Evolutionary conservation across 768 basidiomycete genomes (phyloP).

Genomic region (Naganishia onofrii): DNA sequence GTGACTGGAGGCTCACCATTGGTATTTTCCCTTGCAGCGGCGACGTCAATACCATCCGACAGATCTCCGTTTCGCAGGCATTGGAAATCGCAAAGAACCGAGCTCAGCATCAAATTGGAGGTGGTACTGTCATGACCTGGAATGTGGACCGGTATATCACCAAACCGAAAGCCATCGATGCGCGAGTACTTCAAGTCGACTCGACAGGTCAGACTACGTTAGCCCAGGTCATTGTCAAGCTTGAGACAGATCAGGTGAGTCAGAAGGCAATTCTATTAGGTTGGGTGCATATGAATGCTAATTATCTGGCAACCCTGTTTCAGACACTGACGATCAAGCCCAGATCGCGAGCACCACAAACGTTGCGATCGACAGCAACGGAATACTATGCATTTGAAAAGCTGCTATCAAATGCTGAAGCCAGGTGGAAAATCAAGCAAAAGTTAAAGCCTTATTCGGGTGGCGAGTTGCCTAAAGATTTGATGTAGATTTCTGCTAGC

Average conservation of each 20-base stretch:
- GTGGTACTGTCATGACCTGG: conserved; percentile 21
- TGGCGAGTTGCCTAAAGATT: conserved; percentile 11
- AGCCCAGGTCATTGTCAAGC: conserved; percentile 16
- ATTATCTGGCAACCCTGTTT: neutral
- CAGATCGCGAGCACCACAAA: conserved; percentile 12
- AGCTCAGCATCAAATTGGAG: conserved; percentile 14
- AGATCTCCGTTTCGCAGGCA: conserved; percentile 12
- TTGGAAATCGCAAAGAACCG: conserved; percentile 11
- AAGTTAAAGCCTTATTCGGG: conserved; percentile 7
- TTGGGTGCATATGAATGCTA: neutral
- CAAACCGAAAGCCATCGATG: conserved; percentile 18
- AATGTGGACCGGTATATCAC: conserved; percentile 6
- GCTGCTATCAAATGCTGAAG: conserved; percentile 10
- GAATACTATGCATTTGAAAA: conserved; percentile 22
- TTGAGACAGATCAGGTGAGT: conserved; percentile 19
- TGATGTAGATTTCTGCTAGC: conserved; percentile 10
- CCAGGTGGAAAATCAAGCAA: conserved; percentile 20
- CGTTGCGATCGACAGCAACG: conserved; percentile 11
- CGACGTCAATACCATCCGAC: conserved; percentile 6
- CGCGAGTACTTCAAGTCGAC: conserved; percentile 12
- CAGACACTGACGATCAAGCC: conserved; percentile 21
- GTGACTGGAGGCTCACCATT: neutral
- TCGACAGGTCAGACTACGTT: conserved; percentile 13
- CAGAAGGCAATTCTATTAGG: neutral
- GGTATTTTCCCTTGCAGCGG: neutral